Percentiles rank a stretch among this genome's conserved stretches.
Conservation (phyloP, 371 early-diverging fungal genomes). For the Actinomortierella wolfii region DNA sequence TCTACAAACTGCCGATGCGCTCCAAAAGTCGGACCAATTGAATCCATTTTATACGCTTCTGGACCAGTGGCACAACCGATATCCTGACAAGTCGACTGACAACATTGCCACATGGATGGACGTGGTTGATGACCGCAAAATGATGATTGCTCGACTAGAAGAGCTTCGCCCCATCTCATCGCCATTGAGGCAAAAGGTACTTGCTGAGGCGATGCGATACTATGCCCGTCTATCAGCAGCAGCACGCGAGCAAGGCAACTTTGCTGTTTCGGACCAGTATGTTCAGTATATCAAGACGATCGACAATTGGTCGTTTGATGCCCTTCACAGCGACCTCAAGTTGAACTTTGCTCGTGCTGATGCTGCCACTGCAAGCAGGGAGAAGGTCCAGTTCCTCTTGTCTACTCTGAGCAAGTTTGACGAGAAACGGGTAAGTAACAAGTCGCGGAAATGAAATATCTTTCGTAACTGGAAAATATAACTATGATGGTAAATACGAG, state of each 20-base stretch:
- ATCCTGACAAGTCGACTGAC: constrained; percentile 29
- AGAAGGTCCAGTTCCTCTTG: constrained; percentile 13
- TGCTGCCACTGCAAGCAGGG: constrained; percentile 5
- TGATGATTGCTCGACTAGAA: constrained; percentile 35
- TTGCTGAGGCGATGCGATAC: neutral
- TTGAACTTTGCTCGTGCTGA: constrained; percentile 16
- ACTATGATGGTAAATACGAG: too few relatives aligned
- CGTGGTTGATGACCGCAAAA: constrained; percentile 32
- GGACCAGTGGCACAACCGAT: constrained; percentile 28
- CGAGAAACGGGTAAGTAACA: constrained; percentile 13
- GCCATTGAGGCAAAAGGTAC: neutral
- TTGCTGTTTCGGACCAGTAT: constrained; percentile 51
- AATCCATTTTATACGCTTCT: constrained; percentile 6
- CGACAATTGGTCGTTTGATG: constrained; percentile 14
- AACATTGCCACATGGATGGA: constrained; percentile 35
- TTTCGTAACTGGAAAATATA: too few relatives aligned
- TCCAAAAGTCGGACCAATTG: constrained; percentile 31
- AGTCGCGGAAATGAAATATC: too few relatives aligned
- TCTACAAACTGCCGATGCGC: constrained; percentile 46
- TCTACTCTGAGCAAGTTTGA: constrained; percentile 20
- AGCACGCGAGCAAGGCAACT: constrained; percentile 62
- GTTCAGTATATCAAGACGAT: constrained; percentile 32
- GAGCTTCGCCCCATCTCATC: constrained; percentile 13
- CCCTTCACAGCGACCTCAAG: constrained; percentile 21
- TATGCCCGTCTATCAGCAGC: constrained; percentile 51